Conservation (phyloP, 2,329 filamentous ascomycete genomes). For the Paramyrothecium sp. region DNA sequence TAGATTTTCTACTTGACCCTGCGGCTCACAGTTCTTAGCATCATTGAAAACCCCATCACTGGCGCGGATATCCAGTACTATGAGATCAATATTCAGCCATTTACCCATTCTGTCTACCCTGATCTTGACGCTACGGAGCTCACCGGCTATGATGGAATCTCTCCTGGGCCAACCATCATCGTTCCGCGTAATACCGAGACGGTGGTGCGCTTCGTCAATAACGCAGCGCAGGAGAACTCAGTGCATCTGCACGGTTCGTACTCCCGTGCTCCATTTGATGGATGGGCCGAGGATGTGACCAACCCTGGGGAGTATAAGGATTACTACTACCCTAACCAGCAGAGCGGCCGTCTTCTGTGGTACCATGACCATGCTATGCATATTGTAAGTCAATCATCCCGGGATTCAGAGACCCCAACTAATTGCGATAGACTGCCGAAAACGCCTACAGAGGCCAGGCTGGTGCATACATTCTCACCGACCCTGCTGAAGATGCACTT, state of each 20-base stretch:
- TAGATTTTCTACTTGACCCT: not conserved
- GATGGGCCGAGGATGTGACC: conserved; percentile 51
- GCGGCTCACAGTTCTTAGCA: conserved; percentile 10
- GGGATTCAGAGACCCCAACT: not conserved
- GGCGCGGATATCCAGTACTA: conserved; percentile 33
- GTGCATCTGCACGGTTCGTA: conserved; percentile 56
- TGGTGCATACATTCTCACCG: conserved; percentile 53
- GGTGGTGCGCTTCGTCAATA: conserved; percentile 53
- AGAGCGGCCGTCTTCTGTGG: conserved; percentile 52
- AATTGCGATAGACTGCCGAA: conserved; percentile 38
- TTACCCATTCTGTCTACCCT: conserved; percentile 33
- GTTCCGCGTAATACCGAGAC: conserved; percentile 47
- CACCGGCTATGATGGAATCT: conserved; percentile 52
- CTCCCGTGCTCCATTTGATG: conserved; percentile 21
- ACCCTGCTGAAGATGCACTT: conserved; percentile 45
- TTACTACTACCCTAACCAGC: conserved; percentile 59
- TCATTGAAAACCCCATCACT: conserved; percentile 32
- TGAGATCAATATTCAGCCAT: conserved; percentile 29
- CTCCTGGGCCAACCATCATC: conserved; percentile 52
- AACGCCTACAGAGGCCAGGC: conserved; percentile 57
- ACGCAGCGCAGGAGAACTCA: conserved; percentile 39
- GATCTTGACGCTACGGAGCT: conserved; percentile 26
- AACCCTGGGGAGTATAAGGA: conserved; percentile 55
- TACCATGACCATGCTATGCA: conserved; percentile 49
- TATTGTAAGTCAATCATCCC: conserved; percentile 17